Evolutionary conservation across 306 rosid species (phyloP).

Genomic region (Rosa persica): DNA sequence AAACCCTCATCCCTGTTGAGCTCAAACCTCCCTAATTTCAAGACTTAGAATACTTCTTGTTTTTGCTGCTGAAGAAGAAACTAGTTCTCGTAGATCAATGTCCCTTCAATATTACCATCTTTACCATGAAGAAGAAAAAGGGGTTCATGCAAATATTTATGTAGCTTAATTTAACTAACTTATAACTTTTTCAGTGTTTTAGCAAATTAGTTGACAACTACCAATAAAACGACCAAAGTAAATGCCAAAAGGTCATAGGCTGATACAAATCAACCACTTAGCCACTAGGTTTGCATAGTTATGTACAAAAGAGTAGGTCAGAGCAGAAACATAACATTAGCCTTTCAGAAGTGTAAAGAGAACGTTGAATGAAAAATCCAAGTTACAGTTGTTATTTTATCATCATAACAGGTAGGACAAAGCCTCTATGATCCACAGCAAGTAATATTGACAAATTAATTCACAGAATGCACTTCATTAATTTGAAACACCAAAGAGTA

Average conservation of each 20-base stretch:
- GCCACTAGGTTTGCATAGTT: neutral
- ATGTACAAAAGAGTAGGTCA: neutral
- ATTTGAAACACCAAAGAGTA: neutral
- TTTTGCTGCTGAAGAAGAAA: neutral
- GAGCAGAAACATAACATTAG: neutral
- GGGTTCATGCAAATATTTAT: neutral
- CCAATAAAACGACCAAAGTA: neutral
- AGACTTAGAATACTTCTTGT: neutral
- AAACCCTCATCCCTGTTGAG: neutral
- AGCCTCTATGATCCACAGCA: neutral
- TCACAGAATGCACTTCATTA: neutral
- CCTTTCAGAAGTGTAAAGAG: neutral
- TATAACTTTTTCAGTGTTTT: neutral
- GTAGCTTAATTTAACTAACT: neutral
- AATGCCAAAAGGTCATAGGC: neutral
- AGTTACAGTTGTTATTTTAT: neutral
- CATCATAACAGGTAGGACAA: neutral
- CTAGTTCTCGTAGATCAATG: neutral
- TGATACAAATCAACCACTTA: neutral
- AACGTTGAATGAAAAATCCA: neutral
- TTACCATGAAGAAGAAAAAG: neutral
- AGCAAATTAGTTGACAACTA: neutral
- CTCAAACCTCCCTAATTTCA: neutral
- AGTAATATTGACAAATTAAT: neutral
- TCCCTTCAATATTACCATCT: neutral